Percentiles rank a stretch among this genome's conserved stretches.
Evolutionary conservation across 2,329 filamentous ascomycete genomes (phyloP).

Genomic region (Juglanconis sp.): DNA sequence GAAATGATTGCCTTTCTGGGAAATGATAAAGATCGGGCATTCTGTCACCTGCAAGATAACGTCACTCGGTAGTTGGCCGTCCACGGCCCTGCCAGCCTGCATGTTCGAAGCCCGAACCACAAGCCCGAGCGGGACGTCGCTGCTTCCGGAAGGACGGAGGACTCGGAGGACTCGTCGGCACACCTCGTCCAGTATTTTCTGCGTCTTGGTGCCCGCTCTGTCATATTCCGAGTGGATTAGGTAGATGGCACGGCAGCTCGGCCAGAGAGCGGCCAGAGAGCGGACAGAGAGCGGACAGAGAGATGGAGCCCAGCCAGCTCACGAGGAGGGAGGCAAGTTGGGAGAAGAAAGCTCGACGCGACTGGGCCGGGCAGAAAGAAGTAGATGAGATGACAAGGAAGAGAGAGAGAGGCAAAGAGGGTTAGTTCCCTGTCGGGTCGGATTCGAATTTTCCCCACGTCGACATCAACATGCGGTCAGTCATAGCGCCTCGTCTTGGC

Average conservation of each 20-base stretch:
- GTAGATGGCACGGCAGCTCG: not conserved
- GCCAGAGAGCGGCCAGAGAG: not conserved
- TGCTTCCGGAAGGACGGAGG: constrained; percentile 3
- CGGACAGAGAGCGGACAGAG: not conserved
- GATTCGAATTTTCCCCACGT: too few species aligned
- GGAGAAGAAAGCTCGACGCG: too few species aligned
- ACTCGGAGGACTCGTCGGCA: not conserved
- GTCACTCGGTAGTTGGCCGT: not conserved
- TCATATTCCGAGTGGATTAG: not conserved
- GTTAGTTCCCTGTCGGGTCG: too few species aligned
- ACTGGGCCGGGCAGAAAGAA: too few species aligned
- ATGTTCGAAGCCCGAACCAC: not conserved
- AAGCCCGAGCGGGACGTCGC: not conserved
- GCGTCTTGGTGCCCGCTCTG: not conserved
- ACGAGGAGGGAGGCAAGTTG: not conserved
- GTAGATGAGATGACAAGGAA: too few species aligned
- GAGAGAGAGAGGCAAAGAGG: too few species aligned
- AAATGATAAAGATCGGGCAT: not conserved
- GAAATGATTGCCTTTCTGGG: too few species aligned
- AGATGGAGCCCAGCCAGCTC: not conserved
- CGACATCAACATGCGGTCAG: too few species aligned
- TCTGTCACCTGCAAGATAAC: not conserved
- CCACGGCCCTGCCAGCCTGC: not conserved
- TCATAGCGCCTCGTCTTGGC: too few species aligned
- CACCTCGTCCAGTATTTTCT: not conserved